A percentile compares a stretch with the other conserved stretches of the same genome.
phyloP scores from a whole-genome alignment of 2,329 filamentous ascomycete species.

The Rosellinia necatrix region DNA sequence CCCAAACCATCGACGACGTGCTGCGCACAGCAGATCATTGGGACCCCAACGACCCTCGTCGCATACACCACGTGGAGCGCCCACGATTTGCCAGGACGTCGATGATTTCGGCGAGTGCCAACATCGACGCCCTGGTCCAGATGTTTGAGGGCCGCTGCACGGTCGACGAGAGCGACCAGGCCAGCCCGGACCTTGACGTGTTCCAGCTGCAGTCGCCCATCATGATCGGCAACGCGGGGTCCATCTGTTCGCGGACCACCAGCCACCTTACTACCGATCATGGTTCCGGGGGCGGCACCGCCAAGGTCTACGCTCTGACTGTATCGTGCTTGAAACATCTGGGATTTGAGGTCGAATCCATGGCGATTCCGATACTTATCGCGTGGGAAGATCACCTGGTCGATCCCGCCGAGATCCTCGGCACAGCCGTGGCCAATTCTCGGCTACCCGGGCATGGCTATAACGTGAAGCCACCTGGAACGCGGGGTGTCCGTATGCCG shows the following conservation, averaged over 20 bases:
- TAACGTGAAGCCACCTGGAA: constrained; percentile 5
- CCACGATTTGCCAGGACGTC: not conserved
- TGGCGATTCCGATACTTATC: not conserved
- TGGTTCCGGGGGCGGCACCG: not conserved
- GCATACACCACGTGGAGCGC: not conserved
- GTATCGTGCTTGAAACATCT: not conserved
- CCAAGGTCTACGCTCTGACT: constrained; percentile 3
- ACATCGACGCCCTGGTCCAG: not conserved
- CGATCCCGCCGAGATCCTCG: constrained; percentile 1
- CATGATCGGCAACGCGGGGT: not conserved
- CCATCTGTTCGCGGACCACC: not conserved
- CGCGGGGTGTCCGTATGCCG: not conserved
- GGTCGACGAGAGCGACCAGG: not conserved
- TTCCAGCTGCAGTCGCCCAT: constrained; percentile 2
- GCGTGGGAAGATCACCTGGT: not conserved
- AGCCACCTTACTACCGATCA: not conserved
- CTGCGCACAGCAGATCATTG: not conserved
- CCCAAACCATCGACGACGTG: not conserved
- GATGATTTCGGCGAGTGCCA: not conserved
- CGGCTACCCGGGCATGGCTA: not conserved
- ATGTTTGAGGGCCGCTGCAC: constrained; percentile 4
- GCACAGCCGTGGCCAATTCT: not conserved
- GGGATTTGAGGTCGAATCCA: not conserved
- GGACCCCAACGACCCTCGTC: not conserved
- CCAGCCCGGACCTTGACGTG: not conserved